Percentiles rank a stretch among this genome's conserved stretches.
phyloP scores from a whole-genome alignment of 2,329 filamentous ascomycete genomes.

The Clarireedia monteithiana region DNA sequence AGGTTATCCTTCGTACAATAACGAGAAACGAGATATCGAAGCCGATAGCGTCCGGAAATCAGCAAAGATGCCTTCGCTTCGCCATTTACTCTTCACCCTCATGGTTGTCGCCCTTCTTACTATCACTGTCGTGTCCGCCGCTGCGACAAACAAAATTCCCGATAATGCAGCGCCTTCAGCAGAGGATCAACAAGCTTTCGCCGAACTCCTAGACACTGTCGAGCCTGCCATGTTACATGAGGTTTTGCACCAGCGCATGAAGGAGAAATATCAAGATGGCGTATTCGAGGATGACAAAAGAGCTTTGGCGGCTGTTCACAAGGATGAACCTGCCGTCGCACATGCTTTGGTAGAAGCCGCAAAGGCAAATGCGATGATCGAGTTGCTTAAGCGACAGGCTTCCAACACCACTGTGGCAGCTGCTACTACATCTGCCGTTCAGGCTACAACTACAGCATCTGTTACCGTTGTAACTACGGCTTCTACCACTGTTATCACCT shows the following conservation, averaged over 20 bases:
- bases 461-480: conserved; percentile 2
- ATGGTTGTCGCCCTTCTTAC: conserved; percentile 28
- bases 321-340: conserved; percentile 52
- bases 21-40: conserved; percentile 9
- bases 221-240: conserved; percentile 56
- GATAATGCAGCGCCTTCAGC: conserved; percentile 7
- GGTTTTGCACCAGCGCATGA: conserved; percentile 55
- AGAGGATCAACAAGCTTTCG: conserved; percentile 35
- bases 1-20: neutral
- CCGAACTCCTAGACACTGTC: conserved; percentile 46
- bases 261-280: conserved; percentile 58
- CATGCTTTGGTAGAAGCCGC: conserved; percentile 56
- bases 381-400: conserved; percentile 52
- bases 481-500: neutral
- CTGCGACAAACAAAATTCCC: conserved; percentile 18
- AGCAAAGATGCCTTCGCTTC: conserved; percentile 33
- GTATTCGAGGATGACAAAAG: conserved; percentile 57
- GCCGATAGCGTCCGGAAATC: conserved; percentile 4
- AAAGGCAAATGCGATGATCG: conserved; percentile 7
- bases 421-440: conserved; percentile 1
- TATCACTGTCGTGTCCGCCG: conserved; percentile 31
- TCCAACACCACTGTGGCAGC: conserved; percentile 13
- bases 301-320: conserved; percentile 55
- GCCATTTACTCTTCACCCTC: conserved; percentile 30
- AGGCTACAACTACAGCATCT: neutral